These are phyloP conservation scores for Daldinia bambusicola DNA, from an alignment of 495 filamentous ascomycete species.

Conservation along the genomic window DNA sequence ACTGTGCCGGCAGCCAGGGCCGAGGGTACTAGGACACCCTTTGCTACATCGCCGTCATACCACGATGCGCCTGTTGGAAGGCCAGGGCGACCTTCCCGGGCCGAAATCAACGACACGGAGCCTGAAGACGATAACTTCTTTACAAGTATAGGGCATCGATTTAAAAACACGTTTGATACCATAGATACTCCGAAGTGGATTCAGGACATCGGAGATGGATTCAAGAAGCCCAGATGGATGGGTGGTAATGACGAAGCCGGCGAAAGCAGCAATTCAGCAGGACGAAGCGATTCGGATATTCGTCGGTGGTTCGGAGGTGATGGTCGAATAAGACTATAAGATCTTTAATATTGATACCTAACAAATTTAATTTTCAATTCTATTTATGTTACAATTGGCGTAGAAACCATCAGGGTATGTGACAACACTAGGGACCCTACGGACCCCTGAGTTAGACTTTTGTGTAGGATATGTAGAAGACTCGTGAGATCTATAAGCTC, in stretches of 20 bases:
- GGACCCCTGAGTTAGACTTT: too few relatives aligned
- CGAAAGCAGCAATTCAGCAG: constrained; percentile 39
- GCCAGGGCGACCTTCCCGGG: constrained; percentile 28
- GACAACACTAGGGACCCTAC: too few relatives aligned
- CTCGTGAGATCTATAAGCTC: too few relatives aligned
- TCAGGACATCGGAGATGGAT: constrained; percentile 68
- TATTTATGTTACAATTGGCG: neutral
- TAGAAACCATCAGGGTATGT: too few relatives aligned
- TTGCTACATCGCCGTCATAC: constrained; percentile 55
- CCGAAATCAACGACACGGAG: constrained; percentile 52
- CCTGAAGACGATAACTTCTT: constrained; percentile 84
- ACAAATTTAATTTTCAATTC: constrained; percentile 1
- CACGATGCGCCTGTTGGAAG: constrained; percentile 44
- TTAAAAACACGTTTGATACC: constrained; percentile 91
- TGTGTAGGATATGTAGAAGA: too few relatives aligned
- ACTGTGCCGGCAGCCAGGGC: constrained; percentile 40
- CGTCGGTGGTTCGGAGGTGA: constrained; percentile 59
- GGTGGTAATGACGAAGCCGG: constrained; percentile 62
- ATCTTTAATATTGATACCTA: constrained; percentile 12
- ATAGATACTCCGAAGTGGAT: constrained; percentile 84
- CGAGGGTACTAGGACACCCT: constrained; percentile 50
- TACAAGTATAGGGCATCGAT: constrained; percentile 80
- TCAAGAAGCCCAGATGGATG: constrained; percentile 89
- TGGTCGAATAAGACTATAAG: constrained; percentile 47
- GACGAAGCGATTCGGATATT: constrained; percentile 48